Evolutionary conservation across 129 eudicot species (phyloP).

Genomic region (Artemisia annua): DNA sequence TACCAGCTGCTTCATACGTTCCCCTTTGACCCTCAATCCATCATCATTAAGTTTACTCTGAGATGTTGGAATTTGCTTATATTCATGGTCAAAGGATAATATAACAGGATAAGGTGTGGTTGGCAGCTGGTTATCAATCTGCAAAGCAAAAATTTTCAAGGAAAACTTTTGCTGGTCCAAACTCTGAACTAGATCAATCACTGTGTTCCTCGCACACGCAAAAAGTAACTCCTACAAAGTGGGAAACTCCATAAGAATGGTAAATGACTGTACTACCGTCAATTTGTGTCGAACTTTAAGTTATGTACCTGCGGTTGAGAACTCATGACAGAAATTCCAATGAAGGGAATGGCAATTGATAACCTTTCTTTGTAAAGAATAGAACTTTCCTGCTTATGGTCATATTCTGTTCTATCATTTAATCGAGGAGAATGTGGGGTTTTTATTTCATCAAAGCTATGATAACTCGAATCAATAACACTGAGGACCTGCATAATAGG

Average conservation of each 20-base stretch:
- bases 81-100: slow-evolving; percentile 75
- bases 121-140: slow-evolving; percentile 86
- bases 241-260: slow-evolving; percentile 5
- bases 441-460: slow-evolving; percentile 59
- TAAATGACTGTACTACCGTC: background rate
- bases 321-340: slow-evolving; percentile 88
- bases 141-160: slow-evolving; percentile 65
- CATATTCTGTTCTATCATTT: slow-evolving; percentile 44
- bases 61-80: slow-evolving; percentile 36
- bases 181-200: slow-evolving; percentile 65
- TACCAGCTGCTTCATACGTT: slow-evolving; percentile 37
- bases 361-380: slow-evolving; percentile 63
- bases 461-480: slow-evolving; percentile 82
- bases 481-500: slow-evolving; percentile 72
- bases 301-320: slow-evolving; percentile 76
- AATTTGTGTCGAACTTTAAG: slow-evolving; percentile 8
- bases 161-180: slow-evolving; percentile 74
- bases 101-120: slow-evolving; percentile 88
- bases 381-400: slow-evolving; percentile 41
- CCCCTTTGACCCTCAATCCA: slow-evolving; percentile 35
- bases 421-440: slow-evolving; percentile 38
- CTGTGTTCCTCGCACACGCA: slow-evolving; percentile 70
- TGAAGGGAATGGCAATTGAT: slow-evolving; percentile 64
- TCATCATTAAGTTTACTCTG: slow-evolving; percentile 51
- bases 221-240: slow-evolving; percentile 80